phyloP scores from a whole-genome alignment of 2,329 filamentous ascomycete species.

The Arthrocladium fulminans region DNA sequence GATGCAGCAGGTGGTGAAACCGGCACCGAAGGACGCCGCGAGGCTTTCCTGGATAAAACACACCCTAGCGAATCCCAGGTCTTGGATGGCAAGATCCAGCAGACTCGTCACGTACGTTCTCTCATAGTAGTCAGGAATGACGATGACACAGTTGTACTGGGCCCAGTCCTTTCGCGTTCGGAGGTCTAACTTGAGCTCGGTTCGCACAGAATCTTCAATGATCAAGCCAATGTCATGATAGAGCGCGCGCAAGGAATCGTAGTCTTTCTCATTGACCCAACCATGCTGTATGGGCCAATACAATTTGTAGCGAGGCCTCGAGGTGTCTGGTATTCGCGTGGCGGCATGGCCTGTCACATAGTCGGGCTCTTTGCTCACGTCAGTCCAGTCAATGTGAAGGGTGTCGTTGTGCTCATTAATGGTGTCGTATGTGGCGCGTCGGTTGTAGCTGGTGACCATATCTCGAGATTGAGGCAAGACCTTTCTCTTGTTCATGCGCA shows the following conservation, averaged over 20 bases:
- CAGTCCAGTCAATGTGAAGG: conserved; percentile 90
- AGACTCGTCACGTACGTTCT: conserved; percentile 81
- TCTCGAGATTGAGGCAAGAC: conserved; percentile 97
- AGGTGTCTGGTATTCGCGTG: conserved; percentile 78
- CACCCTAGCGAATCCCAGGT: conserved; percentile 80
- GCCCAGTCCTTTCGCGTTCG: conserved; percentile 57
- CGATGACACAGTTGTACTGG: conserved; percentile 91
- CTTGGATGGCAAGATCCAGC: conserved; percentile 74
- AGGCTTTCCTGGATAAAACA: conserved; percentile 96
- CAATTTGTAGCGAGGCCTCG: conserved; percentile 78
- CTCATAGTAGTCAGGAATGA: conserved; percentile 95
- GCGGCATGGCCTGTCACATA: conserved; percentile 77
- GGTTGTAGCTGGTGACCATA: conserved; percentile 88
- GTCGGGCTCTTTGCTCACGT: conserved; percentile 57
- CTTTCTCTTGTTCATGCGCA: conserved; percentile 88
- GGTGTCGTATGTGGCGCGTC: conserved; percentile 69
- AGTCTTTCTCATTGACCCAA: conserved; percentile 84
- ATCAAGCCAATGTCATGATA: conserved; percentile 82
- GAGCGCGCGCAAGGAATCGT: conserved; percentile 67
- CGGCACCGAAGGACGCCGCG: conserved; percentile 87
- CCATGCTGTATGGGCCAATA: conserved; percentile 87
- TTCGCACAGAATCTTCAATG: conserved; percentile 73
- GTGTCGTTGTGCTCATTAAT: conserved; percentile 95
- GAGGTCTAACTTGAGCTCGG: conserved; percentile 48
- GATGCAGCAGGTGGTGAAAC: conserved; percentile 87